These are phyloP conservation scores for Moesziomyces parantarcticus DNA, from an alignment of 1,284 basidiomycete species.

Conservation along the genomic window DNA sequence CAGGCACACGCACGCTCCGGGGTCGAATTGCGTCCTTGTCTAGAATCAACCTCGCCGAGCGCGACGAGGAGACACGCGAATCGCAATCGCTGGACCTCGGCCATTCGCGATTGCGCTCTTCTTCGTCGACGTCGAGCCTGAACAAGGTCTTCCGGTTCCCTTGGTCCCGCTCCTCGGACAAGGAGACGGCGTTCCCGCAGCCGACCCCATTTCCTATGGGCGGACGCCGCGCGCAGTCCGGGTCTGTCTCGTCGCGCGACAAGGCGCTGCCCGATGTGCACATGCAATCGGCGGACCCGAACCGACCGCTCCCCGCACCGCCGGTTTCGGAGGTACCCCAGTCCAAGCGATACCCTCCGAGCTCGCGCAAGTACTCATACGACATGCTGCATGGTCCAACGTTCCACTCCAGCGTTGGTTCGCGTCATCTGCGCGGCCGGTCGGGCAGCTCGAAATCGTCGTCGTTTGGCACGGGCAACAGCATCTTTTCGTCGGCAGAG, in stretches of 20 bases:
- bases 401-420: constrained; percentile 22
- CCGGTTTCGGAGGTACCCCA: constrained; percentile 8
- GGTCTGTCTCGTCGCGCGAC: constrained; percentile 7
- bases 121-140: constrained; percentile 30
- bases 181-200: constrained; percentile 12
- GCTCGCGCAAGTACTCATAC: constrained; percentile 35
- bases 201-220: constrained; percentile 21
- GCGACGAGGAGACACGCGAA: constrained; percentile 1
- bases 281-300: constrained; percentile 12
- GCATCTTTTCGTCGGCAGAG: constrained; percentile 34
- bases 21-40: constrained; percentile 26
- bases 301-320: constrained; percentile 15
- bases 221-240: constrained; percentile 10
- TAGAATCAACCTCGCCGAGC: constrained; percentile 8
- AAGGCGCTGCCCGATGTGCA: constrained; percentile 11
- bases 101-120: constrained; percentile 23
- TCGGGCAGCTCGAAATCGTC: constrained; percentile 42
- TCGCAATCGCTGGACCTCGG: background rate
- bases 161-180: constrained; percentile 25
- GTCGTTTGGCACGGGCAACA: constrained; percentile 24
- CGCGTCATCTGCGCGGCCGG: constrained; percentile 29
- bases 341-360: constrained; percentile 34
- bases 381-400: constrained; percentile 25
- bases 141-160: constrained; percentile 46
- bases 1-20: constrained; percentile 15